A percentile compares a stretch with the other conserved stretches of the same genome.
These are phyloP conservation scores for Russula virescens DNA, from an alignment of 768 basidiomycete species.

Conservation along the genomic window DNA sequence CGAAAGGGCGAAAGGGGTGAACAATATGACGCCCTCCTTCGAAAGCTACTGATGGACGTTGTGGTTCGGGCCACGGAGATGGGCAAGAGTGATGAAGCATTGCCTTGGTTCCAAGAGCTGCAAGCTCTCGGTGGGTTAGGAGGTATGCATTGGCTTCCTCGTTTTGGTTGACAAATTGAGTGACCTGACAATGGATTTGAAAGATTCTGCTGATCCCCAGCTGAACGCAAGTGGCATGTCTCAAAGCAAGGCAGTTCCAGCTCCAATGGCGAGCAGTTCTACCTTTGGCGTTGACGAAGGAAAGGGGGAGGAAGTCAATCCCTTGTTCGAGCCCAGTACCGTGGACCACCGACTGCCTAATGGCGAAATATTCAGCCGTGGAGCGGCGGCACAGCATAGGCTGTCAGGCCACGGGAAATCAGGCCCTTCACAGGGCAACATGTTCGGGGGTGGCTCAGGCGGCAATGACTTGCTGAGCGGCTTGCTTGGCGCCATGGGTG, in stretches of 20 bases:
- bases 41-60: conserved; percentile 6
- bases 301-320: too few relatives aligned
- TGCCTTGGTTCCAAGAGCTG: conserved; percentile 6
- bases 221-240: conserved; percentile 3
- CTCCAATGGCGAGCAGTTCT: background rate
- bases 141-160: background rate
- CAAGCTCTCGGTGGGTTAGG: background rate
- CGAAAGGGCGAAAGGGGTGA: background rate
- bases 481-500: background rate
- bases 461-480: background rate
- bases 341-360: background rate
- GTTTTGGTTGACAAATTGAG: too few relatives aligned
- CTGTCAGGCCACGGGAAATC: background rate
- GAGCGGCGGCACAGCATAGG: conserved; percentile 2
- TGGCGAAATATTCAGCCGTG: conserved; percentile 14
- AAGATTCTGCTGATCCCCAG: background rate
- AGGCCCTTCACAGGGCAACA: background rate
- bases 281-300: background rate
- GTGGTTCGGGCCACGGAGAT: conserved; percentile 4
- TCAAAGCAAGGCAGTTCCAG: background rate
- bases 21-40: background rate
- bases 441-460: background rate
- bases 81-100: background rate
- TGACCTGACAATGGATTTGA: background rate
- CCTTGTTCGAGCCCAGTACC: background rate